Percentiles rank a stretch among this genome's conserved stretches.
phyloP scores from a whole-genome alignment of 1,284 basidiomycete species.

The Testicularia cyperi region DNA sequence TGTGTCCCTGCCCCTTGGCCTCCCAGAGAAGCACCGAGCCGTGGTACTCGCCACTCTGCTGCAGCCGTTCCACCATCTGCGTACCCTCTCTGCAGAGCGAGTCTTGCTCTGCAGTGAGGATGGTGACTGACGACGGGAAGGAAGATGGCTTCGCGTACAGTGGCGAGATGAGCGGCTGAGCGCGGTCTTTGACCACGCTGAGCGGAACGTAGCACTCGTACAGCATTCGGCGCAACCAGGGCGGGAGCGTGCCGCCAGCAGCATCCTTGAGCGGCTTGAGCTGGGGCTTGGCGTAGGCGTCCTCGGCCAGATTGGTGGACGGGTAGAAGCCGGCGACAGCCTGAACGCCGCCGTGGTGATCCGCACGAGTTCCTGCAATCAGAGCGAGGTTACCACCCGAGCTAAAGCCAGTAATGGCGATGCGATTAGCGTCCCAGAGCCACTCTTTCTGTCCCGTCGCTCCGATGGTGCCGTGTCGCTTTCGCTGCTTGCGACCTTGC shows the following conservation, averaged over 20 bases:
- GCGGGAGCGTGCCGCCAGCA: slow-evolving; percentile 31
- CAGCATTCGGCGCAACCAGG: slow-evolving; percentile 27
- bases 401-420: slow-evolving; percentile 43
- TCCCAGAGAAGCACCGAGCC: slow-evolving; percentile 31
- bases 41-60: slow-evolving; percentile 1
- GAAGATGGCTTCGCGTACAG: slow-evolving; percentile 19
- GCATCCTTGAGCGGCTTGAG: slow-evolving; percentile 18
- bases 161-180: slow-evolving; percentile 33
- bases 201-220: slow-evolving; percentile 33
- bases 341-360: slow-evolving; percentile 20
- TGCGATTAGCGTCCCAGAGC: slow-evolving; percentile 22
- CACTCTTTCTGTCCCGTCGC: slow-evolving; percentile 27
- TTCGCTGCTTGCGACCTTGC: slow-evolving; percentile 16
- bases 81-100: slow-evolving; percentile 30
- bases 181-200: slow-evolving; percentile 19
- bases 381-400: slow-evolving; percentile 39
- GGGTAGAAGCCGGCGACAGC: slow-evolving; percentile 41
- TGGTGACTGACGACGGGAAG: slow-evolving; percentile 26
- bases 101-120: slow-evolving; percentile 34
- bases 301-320: slow-evolving; percentile 41
- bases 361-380: slow-evolving; percentile 12
- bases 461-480: slow-evolving; percentile 13
- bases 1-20: slow-evolving; percentile 40
- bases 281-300: slow-evolving; percentile 36
- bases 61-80: slow-evolving; percentile 18